Base-by-base conservation (phyloP, 768 basidiomycete genomes). In the Sistotremastrum suecicum region DNA sequence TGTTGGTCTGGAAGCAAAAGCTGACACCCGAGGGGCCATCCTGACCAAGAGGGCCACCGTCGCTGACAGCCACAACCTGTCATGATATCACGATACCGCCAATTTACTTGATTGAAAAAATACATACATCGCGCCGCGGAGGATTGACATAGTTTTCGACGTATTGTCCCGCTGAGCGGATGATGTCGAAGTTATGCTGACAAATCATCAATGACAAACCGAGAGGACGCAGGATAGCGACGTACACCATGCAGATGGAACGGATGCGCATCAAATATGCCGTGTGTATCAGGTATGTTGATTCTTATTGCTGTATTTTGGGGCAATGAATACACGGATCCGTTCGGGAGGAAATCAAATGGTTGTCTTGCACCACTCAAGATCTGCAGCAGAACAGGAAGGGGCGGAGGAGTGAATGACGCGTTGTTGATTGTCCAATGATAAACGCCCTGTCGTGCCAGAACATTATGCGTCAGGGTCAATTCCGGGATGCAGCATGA, bases 1-100 rank as follows among this genome's bases (percentile, higher is more conserved):
- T 83, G 53, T 83, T 72, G 3, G 79, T 78, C 29, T 62, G 54
- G 59, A 78, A 82, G 34, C 79, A 69, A 43, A 83, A 63, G 3
- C 71, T 71, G 32, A 72, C 69, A 54, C 71, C 60, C 2, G 20
- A 20, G 2, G 20, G 20, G 2, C 20, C 20, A 20, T 20, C 20
- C 2, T 20, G 20, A 2, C 20, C 20, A 1, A 20, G 20, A 2
- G 20, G 20, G 6, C 12, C 34, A 3, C 57, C 55, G 35, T 55
- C 54, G 47, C 42, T 54, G 34, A 60, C 57, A 1, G 20, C 20
- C 1, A 20, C 20, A 20, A 20, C 20, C 20, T 20, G 2, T 20
- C 20, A 20, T 20, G 20, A n/a, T n/a, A n/a, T n/a, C n/a, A n/a
- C n/a, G n/a, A n/a, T n/a, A n/a, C n/a, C n/a, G n/a, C n/a, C n/a